Conservation (phyloP, 2,329 filamentous ascomycete genomes). For the Cryphonectria parasitica region DNA sequence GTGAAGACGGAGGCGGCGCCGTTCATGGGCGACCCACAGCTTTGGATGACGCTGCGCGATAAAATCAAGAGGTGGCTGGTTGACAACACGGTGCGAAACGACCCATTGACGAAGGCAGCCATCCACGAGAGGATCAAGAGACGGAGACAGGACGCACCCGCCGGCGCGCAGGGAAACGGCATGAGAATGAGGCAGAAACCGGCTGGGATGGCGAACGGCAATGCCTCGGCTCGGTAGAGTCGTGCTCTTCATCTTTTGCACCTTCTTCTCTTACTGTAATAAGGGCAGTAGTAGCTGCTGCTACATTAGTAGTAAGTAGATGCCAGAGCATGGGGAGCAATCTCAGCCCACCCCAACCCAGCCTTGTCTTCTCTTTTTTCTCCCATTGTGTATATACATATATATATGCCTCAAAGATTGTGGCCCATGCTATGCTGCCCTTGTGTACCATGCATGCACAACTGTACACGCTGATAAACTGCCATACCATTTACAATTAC, state of each 20-base stretch:
- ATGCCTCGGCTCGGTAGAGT: constrained; percentile 8
- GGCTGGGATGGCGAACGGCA: constrained; percentile 8
- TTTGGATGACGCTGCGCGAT: constrained; percentile 65
- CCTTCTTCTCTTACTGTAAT: no score
- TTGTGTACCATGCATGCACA: background rate
- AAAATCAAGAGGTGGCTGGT: constrained; percentile 87
- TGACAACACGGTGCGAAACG: constrained; percentile 78
- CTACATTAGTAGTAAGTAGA: background rate
- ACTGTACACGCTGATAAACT: background rate
- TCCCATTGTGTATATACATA: background rate
- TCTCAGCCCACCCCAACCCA: background rate
- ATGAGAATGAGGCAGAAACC: constrained; percentile 18
- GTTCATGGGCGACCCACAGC: constrained; percentile 72
- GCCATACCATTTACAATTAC: constrained; percentile 44
- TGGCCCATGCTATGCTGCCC: background rate
- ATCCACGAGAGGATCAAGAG: constrained; percentile 69
- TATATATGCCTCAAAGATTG: background rate
- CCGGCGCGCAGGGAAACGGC: constrained; percentile 60
- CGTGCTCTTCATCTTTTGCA: background rate
- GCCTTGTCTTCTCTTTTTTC: background rate
- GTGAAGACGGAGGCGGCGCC: constrained; percentile 81
- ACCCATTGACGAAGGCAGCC: constrained; percentile 82
- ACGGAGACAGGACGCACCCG: constrained; percentile 64
- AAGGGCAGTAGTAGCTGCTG: no score
- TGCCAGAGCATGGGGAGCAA: background rate